Percentiles rank a stretch among this genome's conserved stretches.
Conservation (phyloP, 2,329 filamentous ascomycete genomes). For the Ceratocystiopsis minuta region DNA sequence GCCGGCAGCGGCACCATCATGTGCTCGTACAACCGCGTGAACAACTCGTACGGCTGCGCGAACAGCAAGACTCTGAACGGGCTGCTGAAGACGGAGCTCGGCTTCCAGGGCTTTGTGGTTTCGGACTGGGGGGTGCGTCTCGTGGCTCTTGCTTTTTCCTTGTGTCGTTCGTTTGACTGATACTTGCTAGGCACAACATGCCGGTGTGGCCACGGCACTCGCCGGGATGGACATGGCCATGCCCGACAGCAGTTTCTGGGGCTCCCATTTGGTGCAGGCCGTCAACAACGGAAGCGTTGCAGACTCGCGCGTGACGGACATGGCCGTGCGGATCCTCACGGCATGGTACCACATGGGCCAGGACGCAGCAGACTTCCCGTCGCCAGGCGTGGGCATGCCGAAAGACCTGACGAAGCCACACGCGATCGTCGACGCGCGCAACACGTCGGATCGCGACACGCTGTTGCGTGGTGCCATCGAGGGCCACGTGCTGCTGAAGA, state of each 20-base stretch:
- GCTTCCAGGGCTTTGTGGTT: constrained; percentile 46
- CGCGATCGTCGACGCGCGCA: constrained; percentile 28
- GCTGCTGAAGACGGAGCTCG: constrained; percentile 42
- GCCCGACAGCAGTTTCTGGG: constrained; percentile 30
- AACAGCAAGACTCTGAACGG: constrained; percentile 51
- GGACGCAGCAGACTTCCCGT: constrained; percentile 23
- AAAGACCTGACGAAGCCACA: constrained; percentile 36
- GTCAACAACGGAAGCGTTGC: constrained; percentile 43
- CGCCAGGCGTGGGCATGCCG: constrained; percentile 33
- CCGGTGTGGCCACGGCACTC: constrained; percentile 39
- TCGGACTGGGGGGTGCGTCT: constrained; percentile 36
- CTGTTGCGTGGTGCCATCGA: constrained; percentile 37
- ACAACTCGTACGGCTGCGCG: constrained; percentile 52
- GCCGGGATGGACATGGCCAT: constrained; percentile 58
- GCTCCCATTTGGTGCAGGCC: constrained; percentile 35
- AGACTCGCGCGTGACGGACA: constrained; percentile 44
- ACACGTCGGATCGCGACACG: constrained; percentile 20
- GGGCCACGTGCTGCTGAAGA: constrained; percentile 63
- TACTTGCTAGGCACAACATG: constrained; percentile 33
- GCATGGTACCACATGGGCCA: constrained; percentile 41
- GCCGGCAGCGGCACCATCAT: constrained; percentile 40
- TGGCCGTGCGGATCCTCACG: constrained; percentile 53
- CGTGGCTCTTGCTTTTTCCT: no score
- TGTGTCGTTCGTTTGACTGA: no score
- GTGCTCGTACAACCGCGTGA: constrained; percentile 52